Evolutionary conservation across 352 stramenopile species (phyloP).

Genomic region (Peronospora farinosa): DNA sequence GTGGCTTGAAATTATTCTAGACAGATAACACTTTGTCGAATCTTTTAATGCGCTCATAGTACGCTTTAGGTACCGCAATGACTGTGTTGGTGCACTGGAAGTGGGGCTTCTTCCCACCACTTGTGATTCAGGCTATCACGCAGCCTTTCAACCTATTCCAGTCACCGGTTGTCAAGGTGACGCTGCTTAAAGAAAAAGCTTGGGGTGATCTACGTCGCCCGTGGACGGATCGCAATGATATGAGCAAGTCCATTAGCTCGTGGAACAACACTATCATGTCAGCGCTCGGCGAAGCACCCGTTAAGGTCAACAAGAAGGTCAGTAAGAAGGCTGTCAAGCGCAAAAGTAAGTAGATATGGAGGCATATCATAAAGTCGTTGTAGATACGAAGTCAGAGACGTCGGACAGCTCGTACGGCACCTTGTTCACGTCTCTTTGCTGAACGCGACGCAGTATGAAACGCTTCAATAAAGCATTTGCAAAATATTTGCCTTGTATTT

Average conservation of each 20-base stretch:
- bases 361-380: constrained; percentile 7
- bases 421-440: constrained; percentile 34
- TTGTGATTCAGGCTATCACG: constrained; percentile 75
- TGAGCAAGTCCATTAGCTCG: constrained; percentile 58
- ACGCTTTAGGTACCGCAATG: constrained; percentile 53
- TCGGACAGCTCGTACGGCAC: constrained; percentile 41
- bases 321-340: constrained; percentile 63
- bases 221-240: constrained; percentile 57
- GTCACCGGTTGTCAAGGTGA: constrained; percentile 57
- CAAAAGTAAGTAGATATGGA: constrained; percentile 53
- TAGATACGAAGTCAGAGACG: constrained; percentile 19
- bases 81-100: constrained; percentile 72
- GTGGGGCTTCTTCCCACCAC: constrained; percentile 75
- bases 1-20: not conserved
- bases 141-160: constrained; percentile 74
- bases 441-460: constrained; percentile 42
- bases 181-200: constrained; percentile 49
- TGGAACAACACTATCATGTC: constrained; percentile 80
- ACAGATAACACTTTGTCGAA: not conserved
- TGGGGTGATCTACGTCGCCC: constrained; percentile 76
- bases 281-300: constrained; percentile 47
- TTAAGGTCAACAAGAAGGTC: constrained; percentile 60
- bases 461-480: constrained; percentile 33
- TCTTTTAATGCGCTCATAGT: constrained; percentile 21
- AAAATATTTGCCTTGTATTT: constrained; percentile 37